phyloP scores from a whole-genome alignment of 1,139 yeast genomes.

The Yamadazyma spencermartinsiae region DNA sequence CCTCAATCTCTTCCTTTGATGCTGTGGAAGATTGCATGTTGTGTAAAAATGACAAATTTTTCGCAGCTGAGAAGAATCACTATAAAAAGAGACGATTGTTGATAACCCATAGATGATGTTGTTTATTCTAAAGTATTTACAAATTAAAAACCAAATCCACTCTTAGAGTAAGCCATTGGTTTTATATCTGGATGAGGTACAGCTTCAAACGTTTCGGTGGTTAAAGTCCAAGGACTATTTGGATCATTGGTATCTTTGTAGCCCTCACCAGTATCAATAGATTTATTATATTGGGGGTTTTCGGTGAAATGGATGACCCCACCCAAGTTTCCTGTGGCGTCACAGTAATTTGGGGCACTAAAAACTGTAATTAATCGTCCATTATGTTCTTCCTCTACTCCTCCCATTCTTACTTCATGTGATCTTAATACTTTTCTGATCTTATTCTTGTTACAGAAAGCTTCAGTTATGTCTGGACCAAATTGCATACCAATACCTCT shows the following conservation, averaged over 20 bases:
- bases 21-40: neutral
- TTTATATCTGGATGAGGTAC: slow-evolving; percentile 88
- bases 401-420: slow-evolving; percentile 92
- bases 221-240: slow-evolving; percentile 51
- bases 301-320: slow-evolving; percentile 72
- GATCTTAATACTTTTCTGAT: slow-evolving; percentile 84
- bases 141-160: slow-evolving; percentile 47
- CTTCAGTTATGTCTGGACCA: slow-evolving; percentile 90
- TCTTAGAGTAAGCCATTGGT: slow-evolving; percentile 95
- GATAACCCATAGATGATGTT: too few species aligned
- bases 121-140: slow-evolving; percentile 1
- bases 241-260: slow-evolving; percentile 48
- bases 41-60: too few species aligned
- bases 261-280: slow-evolving; percentile 46
- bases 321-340: slow-evolving; percentile 85
- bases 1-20: slow-evolving; percentile 17
- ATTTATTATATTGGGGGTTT: slow-evolving; percentile 31
- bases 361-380: slow-evolving; percentile 88
- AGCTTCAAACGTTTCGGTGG: slow-evolving; percentile 65
- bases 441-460: slow-evolving; percentile 70
- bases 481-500: slow-evolving; percentile 96
- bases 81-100: too few species aligned
- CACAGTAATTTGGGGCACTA: slow-evolving; percentile 98
- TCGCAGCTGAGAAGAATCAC: too few species aligned
- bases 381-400: slow-evolving; percentile 84